A percentile compares a stretch with the other conserved stretches of the same genome.
Evolutionary conservation across 345 rosid species (phyloP).

Genomic region (Rubroshorea leprosula): DNA sequence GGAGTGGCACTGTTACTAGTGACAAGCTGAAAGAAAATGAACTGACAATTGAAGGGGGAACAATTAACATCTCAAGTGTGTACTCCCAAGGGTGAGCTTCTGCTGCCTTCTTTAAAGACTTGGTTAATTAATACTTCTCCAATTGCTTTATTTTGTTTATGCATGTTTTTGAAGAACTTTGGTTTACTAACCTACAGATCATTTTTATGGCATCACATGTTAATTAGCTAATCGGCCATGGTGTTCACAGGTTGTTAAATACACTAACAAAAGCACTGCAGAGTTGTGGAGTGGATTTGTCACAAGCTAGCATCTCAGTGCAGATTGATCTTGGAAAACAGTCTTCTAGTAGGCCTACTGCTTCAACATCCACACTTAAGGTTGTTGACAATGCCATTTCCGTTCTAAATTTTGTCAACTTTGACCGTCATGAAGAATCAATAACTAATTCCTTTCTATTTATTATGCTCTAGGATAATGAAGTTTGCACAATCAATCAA

Average conservation of each 20-base stretch:
- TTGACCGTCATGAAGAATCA: background rate
- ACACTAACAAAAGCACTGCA: constrained; percentile 74
- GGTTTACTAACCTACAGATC: background rate
- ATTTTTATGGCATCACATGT: background rate
- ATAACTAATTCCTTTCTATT: background rate
- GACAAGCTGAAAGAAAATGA: constrained; percentile 47
- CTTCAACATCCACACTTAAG: constrained; percentile 28
- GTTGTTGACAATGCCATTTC: constrained; percentile 12
- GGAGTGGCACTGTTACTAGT: constrained; percentile 31
- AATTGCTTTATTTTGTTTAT: too few species aligned
- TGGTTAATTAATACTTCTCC: too few species aligned
- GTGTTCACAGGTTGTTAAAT: constrained; percentile 56
- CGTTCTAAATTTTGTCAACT: too few species aligned
- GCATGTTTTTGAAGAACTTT: background rate
- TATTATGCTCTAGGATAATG: constrained; percentile 25
- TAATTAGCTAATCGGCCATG: background rate
- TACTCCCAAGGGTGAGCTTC: constrained; percentile 80
- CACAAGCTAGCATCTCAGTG: constrained; percentile 81
- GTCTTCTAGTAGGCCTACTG: constrained; percentile 13
- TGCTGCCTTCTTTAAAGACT: background rate
- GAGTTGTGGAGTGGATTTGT: constrained; percentile 83
- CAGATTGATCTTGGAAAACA: constrained; percentile 82
- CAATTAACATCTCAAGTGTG: constrained; percentile 70
- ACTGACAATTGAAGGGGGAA: constrained; percentile 62
- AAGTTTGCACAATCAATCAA: constrained; percentile 23